phyloP scores from a whole-genome alignment of 176 grass and related monocot species.

The Aegilops tauschii region DNA sequence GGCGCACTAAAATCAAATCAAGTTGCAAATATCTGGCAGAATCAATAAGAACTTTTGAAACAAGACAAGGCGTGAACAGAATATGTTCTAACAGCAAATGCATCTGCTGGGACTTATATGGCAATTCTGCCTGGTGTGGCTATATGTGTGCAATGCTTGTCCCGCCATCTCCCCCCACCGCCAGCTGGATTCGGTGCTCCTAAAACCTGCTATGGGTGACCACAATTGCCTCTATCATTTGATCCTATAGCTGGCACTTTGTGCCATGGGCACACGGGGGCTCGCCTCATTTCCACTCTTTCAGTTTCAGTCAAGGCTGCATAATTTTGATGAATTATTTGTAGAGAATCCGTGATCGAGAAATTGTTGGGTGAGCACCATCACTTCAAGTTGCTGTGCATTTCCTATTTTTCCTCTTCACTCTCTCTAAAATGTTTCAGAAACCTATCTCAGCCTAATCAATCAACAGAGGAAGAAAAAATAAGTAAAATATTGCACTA shows the following conservation, averaged over 20 bases:
- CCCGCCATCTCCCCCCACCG: slow-evolving; percentile 32
- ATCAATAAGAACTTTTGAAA: slow-evolving; percentile 26
- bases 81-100: slow-evolving; percentile 41
- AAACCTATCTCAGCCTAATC: not conserved
- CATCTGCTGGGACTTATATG: slow-evolving; percentile 46
- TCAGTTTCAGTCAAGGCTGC: slow-evolving; percentile 32
- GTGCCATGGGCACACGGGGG: slow-evolving; percentile 5
- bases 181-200: slow-evolving; percentile 47
- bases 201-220: slow-evolving; percentile 49
- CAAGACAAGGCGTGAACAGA: slow-evolving; percentile 33
- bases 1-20: slow-evolving; percentile 14
- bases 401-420: not conserved
- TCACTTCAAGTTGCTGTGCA: not conserved
- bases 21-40: slow-evolving; percentile 27
- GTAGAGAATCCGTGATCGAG: not conserved
- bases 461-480: not conserved
- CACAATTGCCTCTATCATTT: slow-evolving; percentile 38
- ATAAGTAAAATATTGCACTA: not conserved
- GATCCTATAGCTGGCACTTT: slow-evolving; percentile 53
- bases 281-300: slow-evolving; percentile 34
- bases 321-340: slow-evolving; percentile 22
- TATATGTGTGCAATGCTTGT: slow-evolving; percentile 29
- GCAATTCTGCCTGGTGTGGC: slow-evolving; percentile 32
- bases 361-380: not conserved
- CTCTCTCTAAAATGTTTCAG: slow-evolving; percentile 1